Evolutionary conservation across 2,329 filamentous ascomycete genomes (phyloP).

Genomic region (Clarireedia homoeocarpa): DNA sequence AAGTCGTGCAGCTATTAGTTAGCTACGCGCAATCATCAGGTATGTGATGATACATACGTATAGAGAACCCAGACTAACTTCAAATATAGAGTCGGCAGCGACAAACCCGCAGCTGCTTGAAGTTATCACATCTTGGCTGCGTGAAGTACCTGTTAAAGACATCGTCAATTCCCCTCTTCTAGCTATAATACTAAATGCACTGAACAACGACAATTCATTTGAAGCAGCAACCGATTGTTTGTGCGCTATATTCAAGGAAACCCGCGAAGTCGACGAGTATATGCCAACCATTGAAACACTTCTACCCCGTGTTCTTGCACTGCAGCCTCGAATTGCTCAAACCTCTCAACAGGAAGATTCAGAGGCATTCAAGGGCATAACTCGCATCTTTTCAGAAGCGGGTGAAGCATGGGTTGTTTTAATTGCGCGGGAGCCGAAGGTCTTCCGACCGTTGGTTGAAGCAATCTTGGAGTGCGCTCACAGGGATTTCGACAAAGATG

Average conservation of each 20-base stretch:
- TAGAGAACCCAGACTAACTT: slow-evolving; percentile 19
- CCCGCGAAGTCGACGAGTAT: slow-evolving; percentile 86
- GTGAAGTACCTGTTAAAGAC: slow-evolving; percentile 78
- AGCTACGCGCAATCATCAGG: slow-evolving; percentile 89
- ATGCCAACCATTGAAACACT: slow-evolving; percentile 73
- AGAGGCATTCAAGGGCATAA: slow-evolving; percentile 81
- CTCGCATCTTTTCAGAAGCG: slow-evolving; percentile 84
- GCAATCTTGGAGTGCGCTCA: slow-evolving; percentile 86
- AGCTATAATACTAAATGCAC: slow-evolving; percentile 68
- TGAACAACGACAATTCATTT: slow-evolving; percentile 69
- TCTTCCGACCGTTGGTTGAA: slow-evolving; percentile 82
- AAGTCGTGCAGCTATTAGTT: slow-evolving; percentile 79
- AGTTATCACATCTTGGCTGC: slow-evolving; percentile 93
- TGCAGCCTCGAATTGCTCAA: slow-evolving; percentile 69
- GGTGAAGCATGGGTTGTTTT: slow-evolving; percentile 92
- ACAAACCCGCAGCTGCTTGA: slow-evolving; percentile 87
- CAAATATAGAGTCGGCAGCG: slow-evolving; percentile 56
- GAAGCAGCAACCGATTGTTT: slow-evolving; percentile 88
- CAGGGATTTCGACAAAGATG: slow-evolving; percentile 80
- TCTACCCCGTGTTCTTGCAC: slow-evolving; percentile 69
- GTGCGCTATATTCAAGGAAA: slow-evolving; percentile 86
- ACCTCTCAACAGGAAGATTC: slow-evolving; percentile 73
- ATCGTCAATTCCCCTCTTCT: slow-evolving; percentile 82
- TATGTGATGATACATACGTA: slow-evolving; percentile 38
- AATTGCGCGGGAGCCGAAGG: slow-evolving; percentile 72